Conservation (phyloP, 768 basidiomycete genomes). For the Clathrus columnatus region DNA sequence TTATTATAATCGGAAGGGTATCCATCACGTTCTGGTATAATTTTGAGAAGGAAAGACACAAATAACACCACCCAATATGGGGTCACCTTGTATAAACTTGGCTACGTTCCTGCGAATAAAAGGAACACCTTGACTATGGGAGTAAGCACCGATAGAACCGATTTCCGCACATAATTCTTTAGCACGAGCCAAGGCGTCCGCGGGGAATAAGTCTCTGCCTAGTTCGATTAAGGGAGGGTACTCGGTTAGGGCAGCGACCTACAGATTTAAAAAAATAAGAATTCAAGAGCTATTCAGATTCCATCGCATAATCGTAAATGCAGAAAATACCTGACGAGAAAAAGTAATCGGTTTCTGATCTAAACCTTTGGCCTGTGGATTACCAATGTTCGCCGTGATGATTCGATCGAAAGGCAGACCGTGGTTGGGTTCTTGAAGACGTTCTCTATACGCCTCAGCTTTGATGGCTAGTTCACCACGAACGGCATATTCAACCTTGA, state of each 20-base stretch:
- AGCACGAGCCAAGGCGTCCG: constrained; percentile 78
- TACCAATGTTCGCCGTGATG: constrained; percentile 95
- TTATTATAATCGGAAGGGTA: constrained; percentile 70
- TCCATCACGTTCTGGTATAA: constrained; percentile 71
- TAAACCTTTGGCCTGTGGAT: constrained; percentile 92
- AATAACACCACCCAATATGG: background rate
- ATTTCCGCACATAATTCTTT: constrained; percentile 75
- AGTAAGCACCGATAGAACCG: constrained; percentile 91
- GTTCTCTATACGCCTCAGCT: constrained; percentile 72
- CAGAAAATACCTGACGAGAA: constrained; percentile 54
- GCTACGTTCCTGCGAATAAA: constrained; percentile 84
- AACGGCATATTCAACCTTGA: constrained; percentile 92
- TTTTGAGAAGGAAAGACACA: constrained; percentile 1
- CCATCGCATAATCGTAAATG: background rate
- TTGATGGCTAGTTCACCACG: constrained; percentile 95
- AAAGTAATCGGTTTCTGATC: constrained; percentile 92
- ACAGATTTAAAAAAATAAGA: constrained; percentile 2
- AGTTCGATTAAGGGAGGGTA: constrained; percentile 73
- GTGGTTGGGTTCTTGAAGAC: constrained; percentile 49
- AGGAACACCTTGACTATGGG: constrained; percentile 88
- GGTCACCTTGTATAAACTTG: constrained; percentile 72
- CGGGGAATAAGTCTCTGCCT: constrained; percentile 63
- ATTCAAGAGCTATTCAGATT: background rate
- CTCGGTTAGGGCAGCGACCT: constrained; percentile 89
- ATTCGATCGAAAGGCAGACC: constrained; percentile 78